phyloP scores from a whole-genome alignment of 768 basidiomycete genomes.

The Amanita exitialis region DNA sequence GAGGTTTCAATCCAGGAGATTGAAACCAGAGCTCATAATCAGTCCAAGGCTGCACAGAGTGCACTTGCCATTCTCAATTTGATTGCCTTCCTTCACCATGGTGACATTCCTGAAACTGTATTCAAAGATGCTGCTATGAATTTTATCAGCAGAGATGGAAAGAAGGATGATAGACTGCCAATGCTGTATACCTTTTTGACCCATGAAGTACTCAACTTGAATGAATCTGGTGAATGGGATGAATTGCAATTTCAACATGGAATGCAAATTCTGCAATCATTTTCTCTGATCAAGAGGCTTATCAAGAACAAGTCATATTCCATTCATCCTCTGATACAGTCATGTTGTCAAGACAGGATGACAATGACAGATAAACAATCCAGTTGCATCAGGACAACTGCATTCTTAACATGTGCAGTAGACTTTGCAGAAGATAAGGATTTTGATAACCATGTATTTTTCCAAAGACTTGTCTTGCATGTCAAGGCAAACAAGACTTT shows the following conservation, averaged over 20 bases:
- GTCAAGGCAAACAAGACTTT: constrained; percentile 1
- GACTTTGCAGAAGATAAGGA: not conserved
- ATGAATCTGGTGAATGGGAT: constrained; percentile 9
- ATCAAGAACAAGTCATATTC: constrained; percentile 3
- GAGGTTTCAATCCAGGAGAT: constrained; percentile 12
- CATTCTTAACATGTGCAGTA: constrained; percentile 4
- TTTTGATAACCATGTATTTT: not conserved
- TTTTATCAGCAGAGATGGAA: not conserved
- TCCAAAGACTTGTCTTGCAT: constrained; percentile 1
- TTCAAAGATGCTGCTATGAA: constrained; percentile 10
- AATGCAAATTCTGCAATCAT: constrained; percentile 11
- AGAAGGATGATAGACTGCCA: not conserved
- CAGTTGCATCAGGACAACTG: not conserved
- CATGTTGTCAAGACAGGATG: constrained; percentile 4
- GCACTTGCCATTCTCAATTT: constrained; percentile 11
- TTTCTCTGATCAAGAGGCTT: constrained; percentile 11
- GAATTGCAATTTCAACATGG: constrained; percentile 8
- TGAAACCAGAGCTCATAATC: constrained; percentile 3
- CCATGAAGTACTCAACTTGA: not conserved
- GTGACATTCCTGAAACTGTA: constrained; percentile 8
- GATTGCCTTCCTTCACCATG: constrained; percentile 13
- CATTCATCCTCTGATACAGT: constrained; percentile 10
- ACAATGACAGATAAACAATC: not conserved
- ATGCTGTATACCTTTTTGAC: not conserved
- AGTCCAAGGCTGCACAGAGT: constrained; percentile 6